A percentile compares a stretch with the other conserved stretches of the same genome.
Conservation (phyloP, 371 early-diverging fungal species). For the Nematocida displodere region DNA sequence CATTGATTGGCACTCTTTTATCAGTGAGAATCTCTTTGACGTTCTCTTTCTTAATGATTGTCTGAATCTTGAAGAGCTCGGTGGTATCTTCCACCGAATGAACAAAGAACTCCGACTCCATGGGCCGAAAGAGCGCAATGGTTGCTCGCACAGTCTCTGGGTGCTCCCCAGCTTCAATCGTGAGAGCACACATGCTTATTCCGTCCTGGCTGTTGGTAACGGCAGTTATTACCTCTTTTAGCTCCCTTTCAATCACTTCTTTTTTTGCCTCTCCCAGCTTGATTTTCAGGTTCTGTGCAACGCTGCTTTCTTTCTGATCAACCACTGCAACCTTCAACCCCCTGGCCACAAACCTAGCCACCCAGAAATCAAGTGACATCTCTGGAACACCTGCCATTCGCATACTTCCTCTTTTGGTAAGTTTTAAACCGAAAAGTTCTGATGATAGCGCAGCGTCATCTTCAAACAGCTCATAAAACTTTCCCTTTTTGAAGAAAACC, state of each 20-base stretch:
- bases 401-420: slow-evolving; percentile 94
- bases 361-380: slow-evolving; percentile 84
- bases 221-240: slow-evolving; percentile 81
- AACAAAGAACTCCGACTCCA: slow-evolving; percentile 29
- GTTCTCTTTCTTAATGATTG: slow-evolving; percentile 68
- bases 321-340: slow-evolving; percentile 93
- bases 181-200: slow-evolving; percentile 10
- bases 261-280: slow-evolving; percentile 65
- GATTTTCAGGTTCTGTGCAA: slow-evolving; percentile 87
- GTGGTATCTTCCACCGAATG: slow-evolving; percentile 73
- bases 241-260: slow-evolving; percentile 84
- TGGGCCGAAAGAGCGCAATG: slow-evolving; percentile 16
- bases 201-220: slow-evolving; percentile 69
- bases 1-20: neutral
- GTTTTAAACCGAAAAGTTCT: slow-evolving; percentile 83
- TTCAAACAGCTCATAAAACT: slow-evolving; percentile 96
- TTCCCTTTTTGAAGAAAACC: slow-evolving; percentile 97
- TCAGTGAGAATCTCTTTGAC: slow-evolving; percentile 61
- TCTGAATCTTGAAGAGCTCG: slow-evolving; percentile 71
- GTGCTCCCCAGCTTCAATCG: slow-evolving; percentile 75
- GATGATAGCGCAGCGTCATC: slow-evolving; percentile 96
- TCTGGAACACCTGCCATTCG: slow-evolving; percentile 98
- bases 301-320: slow-evolving; percentile 90
- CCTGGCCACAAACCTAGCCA: slow-evolving; percentile 83
- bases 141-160: slow-evolving; percentile 64